Base-by-base conservation (phyloP, 805 yeast species). In the Debaryomyces hansenii region DNA sequence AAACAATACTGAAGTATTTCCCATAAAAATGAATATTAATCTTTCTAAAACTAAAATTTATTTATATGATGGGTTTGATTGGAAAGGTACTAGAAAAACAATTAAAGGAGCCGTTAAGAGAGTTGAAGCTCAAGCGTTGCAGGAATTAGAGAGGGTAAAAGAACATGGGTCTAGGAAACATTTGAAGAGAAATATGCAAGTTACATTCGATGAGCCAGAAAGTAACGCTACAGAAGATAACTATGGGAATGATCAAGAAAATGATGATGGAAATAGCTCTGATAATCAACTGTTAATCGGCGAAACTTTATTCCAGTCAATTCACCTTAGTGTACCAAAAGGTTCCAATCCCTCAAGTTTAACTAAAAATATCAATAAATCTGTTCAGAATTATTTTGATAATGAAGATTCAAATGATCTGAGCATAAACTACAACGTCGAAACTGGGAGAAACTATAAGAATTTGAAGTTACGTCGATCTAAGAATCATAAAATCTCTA, bases 61-160 rank as follows among this genome's bases (percentile, higher is more conserved):
- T 42, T 65, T 92, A 15, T 83, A 79, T 61, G 99, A 94, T 67
- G 99, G 99, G 0, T 94, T 84, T 59, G 98, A 94, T 56, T 90
- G 97, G 95, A 78, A 78, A 45, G 79, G 80, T 37, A 90, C 98
- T 0, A 75, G 96, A 47, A 73, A 72, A 20, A 73, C 83, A 0
- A 84, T 94, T 24, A 69, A 73, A 9, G 78, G 75, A n/a, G 86
- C 88, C 0, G 83, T 91, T 0, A 78, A 77, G 44, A 67, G 78
- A 9, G 78, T 89, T 6, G 90, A 85, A 53, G 69, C 64, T 5
- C 73, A 69, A 36, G 83, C 78, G 2, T 51, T 55, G n/a, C 63
- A 64, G 15, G 20, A 14, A 14, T 9, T n/a, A 27, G 10, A 8
- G 18, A 37, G 27, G n/a, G 37, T 15, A 18, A 40, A 27, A 47